Evolutionary conservation across 2,329 filamentous ascomycete genomes (phyloP), one percentile per base, ranked within the genome.

Genomic region (Onygenales sp.): DNA sequence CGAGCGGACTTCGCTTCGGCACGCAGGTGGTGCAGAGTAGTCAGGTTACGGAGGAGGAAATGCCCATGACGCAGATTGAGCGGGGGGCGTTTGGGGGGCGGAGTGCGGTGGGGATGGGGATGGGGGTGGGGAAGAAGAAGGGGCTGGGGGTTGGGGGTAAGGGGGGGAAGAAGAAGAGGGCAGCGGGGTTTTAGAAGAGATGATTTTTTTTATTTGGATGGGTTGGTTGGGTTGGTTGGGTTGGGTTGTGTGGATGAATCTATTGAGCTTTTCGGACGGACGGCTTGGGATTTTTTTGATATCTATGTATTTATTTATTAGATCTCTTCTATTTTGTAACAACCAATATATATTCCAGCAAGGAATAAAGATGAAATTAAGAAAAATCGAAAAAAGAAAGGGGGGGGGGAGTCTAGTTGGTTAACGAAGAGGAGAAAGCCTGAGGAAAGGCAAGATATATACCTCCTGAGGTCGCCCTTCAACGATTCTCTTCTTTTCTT

Each of bases 21-120:
- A 8, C 46, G 34, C 46, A 11, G 33, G 34, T 39, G 14, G 21
- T 67, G 17, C 58, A 61, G 36, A 71, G 66, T 56, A 72, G 69
- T 52, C 70, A 72, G 43, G 56, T 61, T 17, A 62, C 57, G 8
- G 58, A 68, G 14, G 65, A 67, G 21, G 65, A 68, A 6, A 49
- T 66, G 17, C 64, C 68, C 4, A 72, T 71, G 68, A 73, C 67
- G n/a, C 70, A 73, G 51, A 53, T 63, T 21, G 70, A 73, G 54
- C 64, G 67, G 36, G 70, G 70, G 9, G 47, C 58, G 17, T 72
- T 71, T 56, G 70, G 70, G 32, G 59, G 67, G 37, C 62, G 70
- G 17, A 63, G 70, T 51, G 57, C 60, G 21, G 21, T 27, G 14
- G 62, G 50, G 21, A 64, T 62, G 48, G 67, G 62, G 46, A 58